Conservation (phyloP, 2,329 filamentous ascomycete species). For the Aspergillus pseudotamarii region DNA sequence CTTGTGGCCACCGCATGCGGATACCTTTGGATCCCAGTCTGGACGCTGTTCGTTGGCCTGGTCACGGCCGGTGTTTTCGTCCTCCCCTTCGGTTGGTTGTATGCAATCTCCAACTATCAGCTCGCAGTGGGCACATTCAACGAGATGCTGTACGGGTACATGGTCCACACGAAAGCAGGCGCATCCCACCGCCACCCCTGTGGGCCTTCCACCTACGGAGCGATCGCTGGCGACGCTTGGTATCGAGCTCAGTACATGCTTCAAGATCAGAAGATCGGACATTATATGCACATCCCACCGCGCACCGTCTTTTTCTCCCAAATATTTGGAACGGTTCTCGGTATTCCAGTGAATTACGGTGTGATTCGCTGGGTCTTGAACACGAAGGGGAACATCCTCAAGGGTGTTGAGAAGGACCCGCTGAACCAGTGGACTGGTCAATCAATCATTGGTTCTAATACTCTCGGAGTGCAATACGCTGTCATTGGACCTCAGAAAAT, state of each 20-base stretch:
- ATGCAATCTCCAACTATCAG: slow-evolving; percentile 60
- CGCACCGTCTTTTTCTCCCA: slow-evolving; percentile 64
- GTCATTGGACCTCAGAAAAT: slow-evolving; percentile 49
- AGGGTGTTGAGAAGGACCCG: slow-evolving; percentile 55
- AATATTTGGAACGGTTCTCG: slow-evolving; percentile 61
- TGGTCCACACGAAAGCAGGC: slow-evolving; percentile 55
- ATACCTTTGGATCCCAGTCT: slow-evolving; percentile 61
- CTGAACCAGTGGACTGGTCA: slow-evolving; percentile 66
- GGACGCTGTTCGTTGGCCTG: slow-evolving; percentile 62
- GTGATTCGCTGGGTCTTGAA: slow-evolving; percentile 63
- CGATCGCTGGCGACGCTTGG: slow-evolving; percentile 65
- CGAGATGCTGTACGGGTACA: slow-evolving; percentile 62
- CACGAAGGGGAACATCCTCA: slow-evolving; percentile 59
- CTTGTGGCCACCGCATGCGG: slow-evolving; percentile 55
- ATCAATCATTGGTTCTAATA: slow-evolving; percentile 53
- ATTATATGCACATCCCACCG: slow-evolving; percentile 65
- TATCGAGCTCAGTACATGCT: slow-evolving; percentile 61
- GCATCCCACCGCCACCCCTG: slow-evolving; percentile 58
- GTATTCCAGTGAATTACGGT: slow-evolving; percentile 64
- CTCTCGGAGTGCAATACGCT: slow-evolving; percentile 62
- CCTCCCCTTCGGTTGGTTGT: slow-evolving; percentile 61
- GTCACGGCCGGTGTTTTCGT: slow-evolving; percentile 59
- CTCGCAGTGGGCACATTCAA: slow-evolving; percentile 62
- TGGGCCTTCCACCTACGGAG: slow-evolving; percentile 60
- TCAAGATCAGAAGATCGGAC: slow-evolving; percentile 66